These are phyloP conservation scores for Puya raimondii DNA, from an alignment of 176 grass and related monocot genomes.

Conservation along the genomic window DNA sequence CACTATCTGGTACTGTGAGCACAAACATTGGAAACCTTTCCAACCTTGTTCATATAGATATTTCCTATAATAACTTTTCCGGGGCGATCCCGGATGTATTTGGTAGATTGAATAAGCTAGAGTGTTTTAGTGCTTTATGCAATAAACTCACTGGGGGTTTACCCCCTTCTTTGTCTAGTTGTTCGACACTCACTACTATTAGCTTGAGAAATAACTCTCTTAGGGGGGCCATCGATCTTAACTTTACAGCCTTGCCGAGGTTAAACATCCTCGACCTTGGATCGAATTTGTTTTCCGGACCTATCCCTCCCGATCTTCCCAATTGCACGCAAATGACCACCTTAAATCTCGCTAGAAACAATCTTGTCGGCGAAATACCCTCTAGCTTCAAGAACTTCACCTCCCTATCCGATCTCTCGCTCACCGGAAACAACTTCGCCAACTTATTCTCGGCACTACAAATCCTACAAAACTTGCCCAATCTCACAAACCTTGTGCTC, in stretches of 20 bases:
- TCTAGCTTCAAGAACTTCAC: constrained; percentile 49
- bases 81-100: constrained; percentile 70
- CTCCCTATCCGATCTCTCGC: constrained; percentile 50
- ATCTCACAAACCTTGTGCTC: constrained; percentile 56
- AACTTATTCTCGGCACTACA: constrained; percentile 54
- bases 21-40: constrained; percentile 46
- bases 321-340: constrained; percentile 45
- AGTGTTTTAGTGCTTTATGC: constrained; percentile 34
- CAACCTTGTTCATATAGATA: constrained; percentile 50
- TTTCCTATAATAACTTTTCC: constrained; percentile 57
- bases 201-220: constrained; percentile 75
- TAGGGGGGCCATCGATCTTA: constrained; percentile 29
- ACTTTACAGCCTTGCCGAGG: constrained; percentile 35
- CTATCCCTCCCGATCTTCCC: constrained; percentile 38
- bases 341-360: constrained; percentile 77
- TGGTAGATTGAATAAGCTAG: constrained; percentile 41
- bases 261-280: constrained; percentile 66
- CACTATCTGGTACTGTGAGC: constrained; percentile 37
- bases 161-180: constrained; percentile 52
- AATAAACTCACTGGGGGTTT: constrained; percentile 50
- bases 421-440: constrained; percentile 65
- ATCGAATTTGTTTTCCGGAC: constrained; percentile 46
- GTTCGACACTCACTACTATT: constrained; percentile 36
- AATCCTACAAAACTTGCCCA: constrained; percentile 66
- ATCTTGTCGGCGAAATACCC: constrained; percentile 53